These are phyloP conservation scores for Mycena vitilis DNA, from an alignment of 768 basidiomycete genomes.

Conservation along the genomic window DNA sequence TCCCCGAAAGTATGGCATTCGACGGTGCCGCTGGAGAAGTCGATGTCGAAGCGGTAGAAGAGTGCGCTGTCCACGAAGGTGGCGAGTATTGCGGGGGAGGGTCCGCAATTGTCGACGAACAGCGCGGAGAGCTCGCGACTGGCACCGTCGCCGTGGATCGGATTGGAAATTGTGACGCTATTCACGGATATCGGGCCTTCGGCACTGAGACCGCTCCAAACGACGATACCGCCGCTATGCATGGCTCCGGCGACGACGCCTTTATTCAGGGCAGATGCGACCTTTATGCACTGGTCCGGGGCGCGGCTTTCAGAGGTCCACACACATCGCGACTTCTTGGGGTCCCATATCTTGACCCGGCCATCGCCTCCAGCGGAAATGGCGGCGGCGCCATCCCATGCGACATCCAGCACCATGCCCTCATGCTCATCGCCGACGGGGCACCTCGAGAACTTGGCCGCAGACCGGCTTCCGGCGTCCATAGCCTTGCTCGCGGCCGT, in stretches of 20 bases:
- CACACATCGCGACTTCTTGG: conserved; percentile 61
- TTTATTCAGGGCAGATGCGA: conserved; percentile 56
- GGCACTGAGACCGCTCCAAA: conserved; percentile 63
- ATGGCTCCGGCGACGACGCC: conserved; percentile 63
- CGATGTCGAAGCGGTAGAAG: conserved; percentile 64
- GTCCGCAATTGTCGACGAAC: conserved; percentile 43
- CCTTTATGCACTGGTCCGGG: conserved; percentile 63
- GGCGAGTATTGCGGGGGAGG: conserved; percentile 56
- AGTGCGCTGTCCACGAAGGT: conserved; percentile 61
- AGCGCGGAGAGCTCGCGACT: conserved; percentile 34
- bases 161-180: conserved; percentile 52
- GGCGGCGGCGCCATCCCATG: conserved; percentile 61
- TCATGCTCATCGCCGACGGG: conserved; percentile 69
- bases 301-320: conserved; percentile 68
- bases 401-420: conserved; percentile 66
- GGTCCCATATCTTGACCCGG: conserved; percentile 79
- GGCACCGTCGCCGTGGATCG: conserved; percentile 40
- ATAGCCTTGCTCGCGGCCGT: conserved; percentile 69
- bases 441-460: conserved; percentile 61
- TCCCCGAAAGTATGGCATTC: conserved; percentile 63
- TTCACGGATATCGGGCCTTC: conserved; percentile 38
- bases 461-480: conserved; percentile 59
- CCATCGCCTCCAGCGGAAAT: conserved; percentile 74
- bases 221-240: conserved; percentile 65
- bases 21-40: conserved; percentile 42